These are phyloP conservation scores for Aspergillus neoniger DNA, from an alignment of 2,329 filamentous ascomycete genomes.

Conservation along the genomic window DNA sequence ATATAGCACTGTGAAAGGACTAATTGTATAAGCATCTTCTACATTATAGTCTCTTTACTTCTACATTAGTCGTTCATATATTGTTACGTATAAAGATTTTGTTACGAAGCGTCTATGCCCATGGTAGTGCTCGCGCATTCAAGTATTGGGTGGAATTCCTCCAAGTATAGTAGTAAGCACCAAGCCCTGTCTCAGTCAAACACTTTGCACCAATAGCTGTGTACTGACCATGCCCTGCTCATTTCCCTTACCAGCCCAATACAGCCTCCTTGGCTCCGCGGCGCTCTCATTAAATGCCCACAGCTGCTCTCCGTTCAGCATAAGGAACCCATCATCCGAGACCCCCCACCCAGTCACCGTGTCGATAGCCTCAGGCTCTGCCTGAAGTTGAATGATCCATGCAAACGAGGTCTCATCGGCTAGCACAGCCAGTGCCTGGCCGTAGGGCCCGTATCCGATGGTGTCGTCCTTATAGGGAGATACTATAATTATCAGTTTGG, in stretches of 20 bases:
- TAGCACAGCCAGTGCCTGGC: background rate
- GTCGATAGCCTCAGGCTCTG: background rate
- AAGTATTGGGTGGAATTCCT: too few relatives aligned
- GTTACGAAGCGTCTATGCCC: too few relatives aligned
- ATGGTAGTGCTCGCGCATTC: too few relatives aligned
- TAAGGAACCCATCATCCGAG: constrained; percentile 5
- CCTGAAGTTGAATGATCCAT: background rate
- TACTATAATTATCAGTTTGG: background rate
- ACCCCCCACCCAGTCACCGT: background rate
- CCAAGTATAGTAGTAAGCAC: too few relatives aligned
- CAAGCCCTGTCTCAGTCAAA: background rate
- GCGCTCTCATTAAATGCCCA: constrained; percentile 8
- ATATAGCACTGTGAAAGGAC: too few relatives aligned
- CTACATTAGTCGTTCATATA: too few relatives aligned
- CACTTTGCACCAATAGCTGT: constrained; percentile 4
- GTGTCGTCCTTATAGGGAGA: background rate
- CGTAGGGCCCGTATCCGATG: background rate
- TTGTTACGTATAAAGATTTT: too few relatives aligned
- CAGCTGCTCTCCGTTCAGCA: constrained; percentile 4
- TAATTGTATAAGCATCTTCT: too few relatives aligned
- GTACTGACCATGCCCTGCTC: constrained; percentile 3
- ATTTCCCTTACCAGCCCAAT: background rate
- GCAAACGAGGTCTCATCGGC: background rate
- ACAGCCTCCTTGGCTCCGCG: constrained; percentile 2
- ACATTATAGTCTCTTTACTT: too few relatives aligned